Evolutionary conservation across 208 protist species (phyloP).

Genomic region (Trypanosoma melophagium): DNA sequence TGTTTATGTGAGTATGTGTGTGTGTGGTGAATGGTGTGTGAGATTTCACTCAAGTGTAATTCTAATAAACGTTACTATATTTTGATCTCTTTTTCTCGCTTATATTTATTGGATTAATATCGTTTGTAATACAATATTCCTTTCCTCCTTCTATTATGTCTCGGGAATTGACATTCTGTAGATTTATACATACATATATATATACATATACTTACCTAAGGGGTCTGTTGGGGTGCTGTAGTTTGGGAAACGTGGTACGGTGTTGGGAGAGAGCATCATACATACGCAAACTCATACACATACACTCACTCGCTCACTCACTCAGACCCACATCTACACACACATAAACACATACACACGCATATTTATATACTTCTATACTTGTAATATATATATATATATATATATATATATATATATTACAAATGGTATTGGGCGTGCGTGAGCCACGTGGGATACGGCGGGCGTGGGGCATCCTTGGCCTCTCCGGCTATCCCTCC

Average conservation of each 20-base stretch:
- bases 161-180: too few relatives aligned
- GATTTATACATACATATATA: too few relatives aligned
- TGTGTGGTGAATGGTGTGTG: neutral
- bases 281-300: neutral
- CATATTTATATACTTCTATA: conserved; percentile 1
- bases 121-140: too few relatives aligned
- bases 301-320: neutral
- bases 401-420: neutral
- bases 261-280: too few relatives aligned
- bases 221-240: too few relatives aligned
- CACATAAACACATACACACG: too few relatives aligned
- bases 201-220: too few relatives aligned
- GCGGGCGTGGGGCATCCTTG: conserved; percentile 22
- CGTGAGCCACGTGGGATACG: neutral
- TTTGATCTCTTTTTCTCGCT: neutral
- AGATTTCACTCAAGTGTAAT: neutral
- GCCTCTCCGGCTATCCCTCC: conserved; percentile 12
- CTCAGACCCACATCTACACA: neutral
- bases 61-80: neutral
- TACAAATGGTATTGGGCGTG: too few relatives aligned
- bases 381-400: neutral
- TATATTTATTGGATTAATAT: too few relatives aligned
- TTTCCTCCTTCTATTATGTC: too few relatives aligned
- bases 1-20: neutral
- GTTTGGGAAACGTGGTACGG: too few relatives aligned